Percentiles rank a stretch among this genome's conserved stretches.
Evolutionary conservation across 768 basidiomycete genomes (phyloP).

Genomic region (Xerocomellus chrysenteron): DNA sequence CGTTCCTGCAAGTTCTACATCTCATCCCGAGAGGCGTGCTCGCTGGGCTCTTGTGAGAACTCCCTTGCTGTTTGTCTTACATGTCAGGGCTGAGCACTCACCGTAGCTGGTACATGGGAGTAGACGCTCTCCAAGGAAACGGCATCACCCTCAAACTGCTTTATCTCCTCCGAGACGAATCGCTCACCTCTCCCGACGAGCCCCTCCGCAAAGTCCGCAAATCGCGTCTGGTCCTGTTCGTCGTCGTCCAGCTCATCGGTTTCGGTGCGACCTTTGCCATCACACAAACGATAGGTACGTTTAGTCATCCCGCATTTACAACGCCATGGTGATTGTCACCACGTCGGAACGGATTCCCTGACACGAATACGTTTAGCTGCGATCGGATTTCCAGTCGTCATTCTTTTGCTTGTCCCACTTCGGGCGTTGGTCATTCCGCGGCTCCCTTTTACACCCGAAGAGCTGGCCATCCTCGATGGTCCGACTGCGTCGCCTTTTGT

Average conservation of each 20-base stretch:
- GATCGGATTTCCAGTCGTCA: conserved; percentile 89
- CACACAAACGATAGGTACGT: conserved; percentile 81
- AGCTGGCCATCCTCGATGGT: conserved; percentile 83
- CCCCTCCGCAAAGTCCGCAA: conserved; percentile 75
- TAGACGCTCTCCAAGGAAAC: conserved; percentile 74
- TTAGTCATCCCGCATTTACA: neutral
- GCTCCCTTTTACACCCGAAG: conserved; percentile 72
- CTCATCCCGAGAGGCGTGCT: conserved; percentile 82
- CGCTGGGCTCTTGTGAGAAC: conserved; percentile 75
- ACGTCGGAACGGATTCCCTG: neutral
- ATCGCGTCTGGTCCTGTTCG: conserved; percentile 69
- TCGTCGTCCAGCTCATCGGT: conserved; percentile 72
- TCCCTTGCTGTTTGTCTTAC: conserved; percentile 8
- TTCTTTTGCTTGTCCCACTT: conserved; percentile 78
- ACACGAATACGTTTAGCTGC: conserved; percentile 51
- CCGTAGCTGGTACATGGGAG: conserved; percentile 87
- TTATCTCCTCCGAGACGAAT: conserved; percentile 73
- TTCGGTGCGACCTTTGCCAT: conserved; percentile 90
- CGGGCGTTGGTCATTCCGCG: conserved; percentile 70
- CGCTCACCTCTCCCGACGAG: conserved; percentile 60
- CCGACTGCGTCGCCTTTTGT: conserved; percentile 88
- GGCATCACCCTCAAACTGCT: conserved; percentile 82
- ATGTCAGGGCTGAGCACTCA: neutral
- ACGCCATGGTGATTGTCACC: too few relatives aligned
- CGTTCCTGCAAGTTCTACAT: conserved; percentile 76